Base-by-base conservation (phyloP, 83 land plant genomes). In the Isoetes engelmannii region DNA sequence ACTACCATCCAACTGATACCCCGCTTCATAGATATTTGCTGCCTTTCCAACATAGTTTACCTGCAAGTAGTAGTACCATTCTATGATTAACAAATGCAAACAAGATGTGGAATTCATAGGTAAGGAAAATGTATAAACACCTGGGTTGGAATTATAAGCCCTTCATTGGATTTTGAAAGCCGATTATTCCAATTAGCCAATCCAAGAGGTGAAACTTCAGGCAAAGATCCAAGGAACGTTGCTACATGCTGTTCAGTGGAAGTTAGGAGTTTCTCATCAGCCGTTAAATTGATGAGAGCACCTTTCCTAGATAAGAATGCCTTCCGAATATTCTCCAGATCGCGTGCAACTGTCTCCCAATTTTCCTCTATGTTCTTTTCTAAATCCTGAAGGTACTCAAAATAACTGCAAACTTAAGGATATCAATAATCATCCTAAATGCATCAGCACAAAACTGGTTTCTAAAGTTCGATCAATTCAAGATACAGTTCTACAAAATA, bases 1-100 rank as follows among this genome's bases (percentile, higher is more conserved):
- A 85, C 97, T 90, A 47, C 99, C 99, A 48, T 74, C 79, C n/a
- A 95, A 84, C 63, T 87, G 63, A 75, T 95, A 95, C 18, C 99
- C 99, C 13, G 87, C 81, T 18, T 92, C 84, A 76, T 88, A 95
- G 6, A 95, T 68, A 74, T 89, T 92, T 57, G 82, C 91, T 51
- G 99, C 99, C 77, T 91, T 95, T 12, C 99, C 99, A 62, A 95
- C 97, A 75, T 95, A 95, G 62, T 95, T 95, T 42, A 95, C 99
- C 99, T 95, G 81, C 37, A 4, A 43, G 65, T 13, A 7, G 13
- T 13, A 60, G 20, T 15, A 9, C 21, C n/a, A 28, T 28, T 28
- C 37, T 28, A 28, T 28, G 37, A 28, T 28, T 28, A 28, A 28
- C 37, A 28, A 28, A 0, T 28, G 37, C 37, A 28, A 28, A 28